Base-by-base conservation (phyloP, 352 stramenopile species). In the Pythium guiyangense region DNA sequence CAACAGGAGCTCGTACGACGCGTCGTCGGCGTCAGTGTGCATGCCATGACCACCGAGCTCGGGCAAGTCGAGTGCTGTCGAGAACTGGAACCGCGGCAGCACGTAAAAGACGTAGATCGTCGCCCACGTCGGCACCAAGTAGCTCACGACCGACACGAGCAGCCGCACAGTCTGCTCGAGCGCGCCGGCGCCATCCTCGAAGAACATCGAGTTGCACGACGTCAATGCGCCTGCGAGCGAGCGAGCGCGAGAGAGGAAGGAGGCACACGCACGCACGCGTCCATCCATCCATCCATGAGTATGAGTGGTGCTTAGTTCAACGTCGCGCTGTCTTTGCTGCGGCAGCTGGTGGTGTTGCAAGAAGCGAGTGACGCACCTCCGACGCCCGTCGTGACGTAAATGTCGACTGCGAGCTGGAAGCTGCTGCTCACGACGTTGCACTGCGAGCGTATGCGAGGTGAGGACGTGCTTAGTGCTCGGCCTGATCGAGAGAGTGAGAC, bases 71-170 rank as follows among this genome's bases (percentile, higher is more conserved):
- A 90, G 60, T 25, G 66, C 49, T 18, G 75, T 86, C 29, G 69
- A 73, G 51, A 87, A 88, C 63, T 86, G 75, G 62, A 82, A 84
- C 26, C 79, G 77, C 31, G 75, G 71, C 44, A 86, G 55, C 54
- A 86, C 59, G 49, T 79, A 90, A 63, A 90, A 90, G 22, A 90
- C 79, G 63, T 88, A 88, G 46, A 90, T 58, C 4, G 59, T 78
- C 35, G 75, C 76, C 75, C 75, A 88, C 52, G 86, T 87, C 15
- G 79, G 79, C 34, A 87, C 47, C 42, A 88, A 52, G 46, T 83
- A 85, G 50, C 69, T 76, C 31, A 73, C 67, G 8, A 81, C 52
- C 22, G 77, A 79, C 42, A 90, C 71, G 40, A 63, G 35, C 5
- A 88, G 62, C 11, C 79, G 79, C 39, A 74, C 54, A 0, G 71